These are phyloP conservation scores for Tetracladium marchalianum DNA, from an alignment of 495 filamentous ascomycete genomes.

Conservation along the genomic window DNA sequence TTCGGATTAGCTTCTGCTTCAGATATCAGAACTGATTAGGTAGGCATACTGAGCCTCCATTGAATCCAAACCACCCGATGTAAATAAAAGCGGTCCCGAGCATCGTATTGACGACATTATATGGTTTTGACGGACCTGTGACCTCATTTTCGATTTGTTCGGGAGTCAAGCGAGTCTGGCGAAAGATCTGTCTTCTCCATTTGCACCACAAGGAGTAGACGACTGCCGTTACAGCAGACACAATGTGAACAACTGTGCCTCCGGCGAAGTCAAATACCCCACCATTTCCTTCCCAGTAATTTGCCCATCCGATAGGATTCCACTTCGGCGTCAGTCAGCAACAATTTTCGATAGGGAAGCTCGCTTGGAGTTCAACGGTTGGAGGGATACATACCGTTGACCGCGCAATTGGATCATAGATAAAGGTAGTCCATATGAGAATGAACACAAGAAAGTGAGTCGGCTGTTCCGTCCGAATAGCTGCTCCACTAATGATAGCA, in stretches of 20 bases:
- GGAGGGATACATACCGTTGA: no score
- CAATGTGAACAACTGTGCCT: constrained; percentile 84
- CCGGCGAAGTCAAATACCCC: constrained; percentile 75
- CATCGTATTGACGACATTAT: constrained; percentile 63
- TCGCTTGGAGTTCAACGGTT: no score
- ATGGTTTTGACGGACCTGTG: constrained; percentile 26
- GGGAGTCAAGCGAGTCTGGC: no score
- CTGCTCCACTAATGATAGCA: constrained; percentile 78
- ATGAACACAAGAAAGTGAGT: constrained; percentile 78
- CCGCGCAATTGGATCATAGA: constrained; percentile 65
- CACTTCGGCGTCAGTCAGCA: constrained; percentile 52
- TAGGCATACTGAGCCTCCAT: constrained; percentile 77
- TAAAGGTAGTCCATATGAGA: constrained; percentile 74
- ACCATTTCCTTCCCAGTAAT: constrained; percentile 32
- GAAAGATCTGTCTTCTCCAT: constrained; percentile 44
- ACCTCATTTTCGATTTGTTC: no score
- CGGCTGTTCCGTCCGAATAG: constrained; percentile 87
- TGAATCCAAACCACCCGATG: constrained; percentile 98
- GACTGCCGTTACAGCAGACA: constrained; percentile 65
- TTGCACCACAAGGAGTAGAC: constrained; percentile 83
- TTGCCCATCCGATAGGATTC: constrained; percentile 71
- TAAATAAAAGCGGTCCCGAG: constrained; percentile 77
- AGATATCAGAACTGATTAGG: no score
- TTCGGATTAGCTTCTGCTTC: no score
- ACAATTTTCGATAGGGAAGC: no score